Evolutionary conservation across 2,329 filamentous ascomycete species (phyloP), one percentile per base, ranked within the genome.

Genomic region (Calonectria multiphialidica): DNA sequence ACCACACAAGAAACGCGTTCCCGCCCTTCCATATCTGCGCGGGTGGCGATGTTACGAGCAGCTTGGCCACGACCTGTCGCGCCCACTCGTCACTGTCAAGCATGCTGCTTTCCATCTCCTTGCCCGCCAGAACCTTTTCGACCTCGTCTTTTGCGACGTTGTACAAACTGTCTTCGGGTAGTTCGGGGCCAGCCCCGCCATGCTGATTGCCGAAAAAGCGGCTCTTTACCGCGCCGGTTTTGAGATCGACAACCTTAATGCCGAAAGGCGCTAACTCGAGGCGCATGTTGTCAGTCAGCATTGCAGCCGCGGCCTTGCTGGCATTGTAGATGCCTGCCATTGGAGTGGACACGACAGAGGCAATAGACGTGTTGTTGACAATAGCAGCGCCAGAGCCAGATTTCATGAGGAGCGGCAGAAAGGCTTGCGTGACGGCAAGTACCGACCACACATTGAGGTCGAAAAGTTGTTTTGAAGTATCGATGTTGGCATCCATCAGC

Each of bases 381-480:
- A 66, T 15, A 6, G 83, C 71, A 8, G 77, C 76, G 21, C 78
- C 79, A 33, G 73, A 75, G 28, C 77, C 69, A n/a, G 71, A 70
- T 35, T 75, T 75, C 33, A 82, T 75, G 6, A 80, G 55, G 13
- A 82, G 74, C 4, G 77, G 77, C 6, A 76, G 33, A 70, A 87
- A 87, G 0, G 82, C 81, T 40, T 88, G 82, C 2, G 80, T 81
- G 28, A 85, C 79, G 9, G 76, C 72, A 10, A 87, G 68, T 2
- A 77, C 59, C 2, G 82, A 82, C 81, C 83, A 87, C 40, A 85
- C 75, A 68, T 88, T 88, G 40, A 84, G 75, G 5, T 87, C 84
- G 70, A 83, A 86, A 15, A 86, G 28, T 23, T 74, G 74, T 64
- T 80, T 83, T 13, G 68, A 53, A 6, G 15, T 28, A 1, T 30